A percentile compares a stretch with the other conserved stretches of the same genome.
Conservation (phyloP, 2,329 filamentous ascomycete species). For the Mycogone perniciosa region DNA sequence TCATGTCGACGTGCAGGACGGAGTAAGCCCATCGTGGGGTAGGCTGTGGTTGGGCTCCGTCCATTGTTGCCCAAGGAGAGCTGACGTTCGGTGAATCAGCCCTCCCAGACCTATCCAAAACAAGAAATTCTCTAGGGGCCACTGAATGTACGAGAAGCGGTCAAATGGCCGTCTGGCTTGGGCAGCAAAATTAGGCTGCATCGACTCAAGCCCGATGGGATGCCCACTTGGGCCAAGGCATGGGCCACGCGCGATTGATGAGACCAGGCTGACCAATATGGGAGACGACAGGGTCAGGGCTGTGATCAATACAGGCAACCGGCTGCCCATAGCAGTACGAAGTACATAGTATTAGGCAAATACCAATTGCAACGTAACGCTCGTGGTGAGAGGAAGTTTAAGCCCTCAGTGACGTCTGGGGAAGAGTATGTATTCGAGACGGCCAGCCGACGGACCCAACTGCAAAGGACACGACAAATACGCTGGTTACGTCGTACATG, state of each 20-base stretch:
- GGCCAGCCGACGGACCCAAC: no score
- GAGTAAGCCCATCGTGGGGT: conserved; percentile 10
- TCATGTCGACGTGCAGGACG: conserved; percentile 12
- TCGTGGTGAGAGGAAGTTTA: no score
- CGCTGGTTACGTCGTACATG: no score
- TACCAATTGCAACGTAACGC: not conserved
- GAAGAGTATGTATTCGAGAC: no score
- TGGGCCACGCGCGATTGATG: conserved; percentile 4
- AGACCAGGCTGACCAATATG: not conserved
- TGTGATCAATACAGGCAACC: not conserved
- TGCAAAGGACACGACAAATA: no score
- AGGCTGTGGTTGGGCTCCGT: conserved; percentile 12
- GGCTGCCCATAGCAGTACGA: not conserved
- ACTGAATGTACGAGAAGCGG: conserved; percentile 2
- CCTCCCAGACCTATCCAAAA: not conserved
- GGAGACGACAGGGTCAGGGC: not conserved
- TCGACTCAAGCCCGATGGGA: conserved; percentile 9
- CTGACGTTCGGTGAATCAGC: conserved; percentile 7
- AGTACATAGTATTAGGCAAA: not conserved
- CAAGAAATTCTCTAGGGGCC: conserved; percentile 1
- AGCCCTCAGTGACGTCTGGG: no score
- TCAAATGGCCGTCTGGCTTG: conserved; percentile 5
- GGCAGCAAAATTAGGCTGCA: conserved; percentile 14
- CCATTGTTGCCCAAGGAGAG: conserved; percentile 14
- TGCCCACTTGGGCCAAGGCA: conserved; percentile 11